These are phyloP conservation scores for Favolaschia claudopus DNA, from an alignment of 768 basidiomycete genomes.

Conservation along the genomic window DNA sequence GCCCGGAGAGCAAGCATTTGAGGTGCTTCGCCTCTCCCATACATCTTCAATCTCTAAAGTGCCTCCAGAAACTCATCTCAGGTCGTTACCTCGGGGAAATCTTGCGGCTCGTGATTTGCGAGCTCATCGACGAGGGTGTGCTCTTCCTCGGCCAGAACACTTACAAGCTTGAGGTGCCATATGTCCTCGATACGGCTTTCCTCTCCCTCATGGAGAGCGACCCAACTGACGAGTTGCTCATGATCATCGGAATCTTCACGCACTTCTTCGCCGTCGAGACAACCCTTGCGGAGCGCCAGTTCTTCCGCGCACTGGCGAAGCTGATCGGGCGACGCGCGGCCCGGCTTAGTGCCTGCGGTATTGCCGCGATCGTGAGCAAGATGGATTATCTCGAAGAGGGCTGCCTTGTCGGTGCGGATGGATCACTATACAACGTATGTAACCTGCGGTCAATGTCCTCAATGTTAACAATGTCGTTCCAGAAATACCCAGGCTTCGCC, in stretches of 20 bases:
- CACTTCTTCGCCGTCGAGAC: conserved; percentile 98
- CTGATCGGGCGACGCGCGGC: conserved; percentile 91
- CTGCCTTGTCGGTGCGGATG: conserved; percentile 90
- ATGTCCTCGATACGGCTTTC: conserved; percentile 96
- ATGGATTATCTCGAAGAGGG: conserved; percentile 93
- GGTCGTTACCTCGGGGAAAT: conserved; percentile 97
- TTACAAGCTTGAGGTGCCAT: conserved; percentile 95
- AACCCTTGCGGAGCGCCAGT: conserved; percentile 94
- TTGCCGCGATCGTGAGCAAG: conserved; percentile 95
- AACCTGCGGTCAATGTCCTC: too few relatives aligned
- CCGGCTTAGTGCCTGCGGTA: conserved; percentile 91
- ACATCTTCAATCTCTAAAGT: background rate
- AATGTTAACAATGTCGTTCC: background rate
- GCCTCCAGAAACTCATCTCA: conserved; percentile 86
- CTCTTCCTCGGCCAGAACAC: conserved; percentile 98
- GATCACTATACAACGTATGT: conserved; percentile 92
- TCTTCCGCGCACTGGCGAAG: conserved; percentile 93
- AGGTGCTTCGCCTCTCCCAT: conserved; percentile 52
- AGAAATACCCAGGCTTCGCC: conserved; percentile 98
- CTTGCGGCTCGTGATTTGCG: conserved; percentile 91
- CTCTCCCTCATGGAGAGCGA: conserved; percentile 97
- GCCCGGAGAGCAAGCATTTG: conserved; percentile 93
- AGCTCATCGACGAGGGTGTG: conserved; percentile 95
- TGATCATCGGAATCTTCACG: conserved; percentile 96
- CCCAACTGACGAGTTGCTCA: conserved; percentile 94